phyloP scores from a whole-genome alignment of 768 basidiomycete genomes.

The Termitomyces sp. region DNA sequence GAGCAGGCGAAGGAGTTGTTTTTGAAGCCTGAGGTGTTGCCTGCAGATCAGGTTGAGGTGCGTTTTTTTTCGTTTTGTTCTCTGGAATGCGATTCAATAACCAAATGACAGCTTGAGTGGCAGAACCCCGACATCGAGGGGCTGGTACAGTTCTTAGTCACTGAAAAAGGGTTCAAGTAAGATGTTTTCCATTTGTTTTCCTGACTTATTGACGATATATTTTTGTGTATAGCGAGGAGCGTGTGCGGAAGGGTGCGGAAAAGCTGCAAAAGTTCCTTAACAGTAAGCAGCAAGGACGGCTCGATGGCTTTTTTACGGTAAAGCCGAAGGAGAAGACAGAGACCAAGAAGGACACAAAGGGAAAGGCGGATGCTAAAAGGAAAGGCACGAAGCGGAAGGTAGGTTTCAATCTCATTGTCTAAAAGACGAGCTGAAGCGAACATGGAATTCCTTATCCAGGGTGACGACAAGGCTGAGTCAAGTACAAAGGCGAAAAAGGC shows the following conservation, averaged over 20 bases:
- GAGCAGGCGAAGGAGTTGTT: slow-evolving; percentile 92
- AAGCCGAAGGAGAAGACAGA: slow-evolving; percentile 52
- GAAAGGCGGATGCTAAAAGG: slow-evolving; percentile 33
- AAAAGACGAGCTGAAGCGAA: not conserved
- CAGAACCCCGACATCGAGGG: slow-evolving; percentile 90
- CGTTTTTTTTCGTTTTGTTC: not conserved
- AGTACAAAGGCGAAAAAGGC: slow-evolving; percentile 32
- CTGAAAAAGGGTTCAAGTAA: slow-evolving; percentile 96
- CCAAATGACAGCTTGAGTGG: slow-evolving; percentile 79
- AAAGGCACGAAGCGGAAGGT: slow-evolving; percentile 52
- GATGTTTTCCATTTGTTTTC: not conserved
- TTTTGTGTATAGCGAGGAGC: slow-evolving; percentile 73
- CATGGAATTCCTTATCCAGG: slow-evolving; percentile 19
- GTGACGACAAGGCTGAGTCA: slow-evolving; percentile 35
- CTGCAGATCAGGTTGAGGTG: slow-evolving; percentile 84
- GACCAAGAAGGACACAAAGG: slow-evolving; percentile 29
- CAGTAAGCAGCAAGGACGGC: slow-evolving; percentile 92
- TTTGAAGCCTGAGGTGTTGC: slow-evolving; percentile 82
- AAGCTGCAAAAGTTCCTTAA: slow-evolving; percentile 85
- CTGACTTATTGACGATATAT: not conserved
- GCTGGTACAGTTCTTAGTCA: slow-evolving; percentile 88
- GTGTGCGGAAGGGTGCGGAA: slow-evolving; percentile 92
- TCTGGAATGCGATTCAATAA: not conserved
- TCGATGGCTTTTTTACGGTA: slow-evolving; percentile 92
- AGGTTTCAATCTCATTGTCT: not conserved